Evolutionary conservation across 140 eudicot species (phyloP).

Genomic region (Ambrosia hybrid): DNA sequence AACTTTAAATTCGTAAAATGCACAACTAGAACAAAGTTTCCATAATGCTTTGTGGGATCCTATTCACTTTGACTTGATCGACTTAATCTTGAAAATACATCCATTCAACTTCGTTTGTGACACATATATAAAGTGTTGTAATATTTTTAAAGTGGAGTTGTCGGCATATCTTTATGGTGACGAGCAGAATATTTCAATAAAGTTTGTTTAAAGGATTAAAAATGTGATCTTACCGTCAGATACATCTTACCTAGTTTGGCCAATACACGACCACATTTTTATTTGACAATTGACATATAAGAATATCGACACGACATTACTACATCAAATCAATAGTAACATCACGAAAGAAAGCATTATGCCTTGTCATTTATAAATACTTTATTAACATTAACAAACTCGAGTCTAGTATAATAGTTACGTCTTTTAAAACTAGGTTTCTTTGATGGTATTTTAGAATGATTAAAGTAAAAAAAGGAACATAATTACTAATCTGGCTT

Average conservation of each 20-base stretch:
- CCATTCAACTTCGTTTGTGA: conserved; percentile 1
- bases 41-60: conserved; percentile 14
- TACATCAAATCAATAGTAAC: conserved; percentile 13
- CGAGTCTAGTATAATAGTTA: background rate
- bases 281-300: conserved; percentile 1
- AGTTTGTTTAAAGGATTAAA: too few species aligned
- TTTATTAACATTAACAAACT: too few species aligned
- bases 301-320: conserved; percentile 12
- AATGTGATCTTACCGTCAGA: conserved; percentile 14
- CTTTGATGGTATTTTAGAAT: too few species aligned
- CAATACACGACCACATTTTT: background rate
- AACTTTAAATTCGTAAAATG: background rate
- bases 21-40: conserved; percentile 2
- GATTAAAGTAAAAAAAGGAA: too few species aligned
- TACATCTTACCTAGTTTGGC: background rate
- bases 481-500: too few species aligned
- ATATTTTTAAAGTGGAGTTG: background rate
- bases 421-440: background rate
- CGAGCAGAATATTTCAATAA: conserved; percentile 8
- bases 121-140: conserved; percentile 1
- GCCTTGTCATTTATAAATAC: background rate
- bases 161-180: conserved; percentile 6
- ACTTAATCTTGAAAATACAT: conserved; percentile 8
- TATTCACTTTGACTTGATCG: conserved; percentile 18
- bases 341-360: background rate